Percentiles rank a stretch among this genome's conserved stretches.
Conservation (phyloP, 352 stramenopile species). For the Thalassiosira exigua region DNA sequence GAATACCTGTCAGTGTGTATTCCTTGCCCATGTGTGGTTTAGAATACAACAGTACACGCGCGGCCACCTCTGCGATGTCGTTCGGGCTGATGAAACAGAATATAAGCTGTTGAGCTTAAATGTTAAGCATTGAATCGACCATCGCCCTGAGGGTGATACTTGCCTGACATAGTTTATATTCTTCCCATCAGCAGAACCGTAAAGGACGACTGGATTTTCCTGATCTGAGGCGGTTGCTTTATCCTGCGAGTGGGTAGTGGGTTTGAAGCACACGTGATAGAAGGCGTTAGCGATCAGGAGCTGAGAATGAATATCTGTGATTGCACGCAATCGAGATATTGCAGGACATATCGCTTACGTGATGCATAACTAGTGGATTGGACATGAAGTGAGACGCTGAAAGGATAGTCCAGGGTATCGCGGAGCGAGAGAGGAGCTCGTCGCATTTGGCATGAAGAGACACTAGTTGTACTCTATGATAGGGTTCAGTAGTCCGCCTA, state of each 20-base stretch:
- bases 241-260: conserved; percentile 8
- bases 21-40: conserved; percentile 47
- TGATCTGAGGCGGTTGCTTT: background rate
- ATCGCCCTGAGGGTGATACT: too few species aligned
- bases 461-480: conserved; percentile 44
- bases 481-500: conserved; percentile 14
- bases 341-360: conserved; percentile 12
- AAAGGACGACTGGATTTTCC: conserved; percentile 38
- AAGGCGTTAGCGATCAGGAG: too few species aligned
- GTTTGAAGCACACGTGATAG: too few species aligned
- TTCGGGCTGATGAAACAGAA: too few species aligned
- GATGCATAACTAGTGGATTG: conserved; percentile 47
- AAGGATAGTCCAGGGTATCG: conserved; percentile 49
- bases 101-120: too few species aligned
- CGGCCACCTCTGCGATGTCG: conserved; percentile 53
- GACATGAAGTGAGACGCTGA: conserved; percentile 57
- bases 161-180: conserved; percentile 64
- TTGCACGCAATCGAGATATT: background rate
- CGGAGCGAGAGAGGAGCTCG: conserved; percentile 12
- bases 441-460: conserved; percentile 45
- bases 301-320: background rate
- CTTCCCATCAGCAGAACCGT: conserved; percentile 33
- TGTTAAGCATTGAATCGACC: too few species aligned
- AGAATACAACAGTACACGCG: conserved; percentile 33
- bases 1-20: conserved; percentile 45